Percentiles rank a stretch among this genome's conserved stretches.
Evolutionary conservation across 2,329 filamentous ascomycete species (phyloP).

Genomic region (Penicillium decumbens): DNA sequence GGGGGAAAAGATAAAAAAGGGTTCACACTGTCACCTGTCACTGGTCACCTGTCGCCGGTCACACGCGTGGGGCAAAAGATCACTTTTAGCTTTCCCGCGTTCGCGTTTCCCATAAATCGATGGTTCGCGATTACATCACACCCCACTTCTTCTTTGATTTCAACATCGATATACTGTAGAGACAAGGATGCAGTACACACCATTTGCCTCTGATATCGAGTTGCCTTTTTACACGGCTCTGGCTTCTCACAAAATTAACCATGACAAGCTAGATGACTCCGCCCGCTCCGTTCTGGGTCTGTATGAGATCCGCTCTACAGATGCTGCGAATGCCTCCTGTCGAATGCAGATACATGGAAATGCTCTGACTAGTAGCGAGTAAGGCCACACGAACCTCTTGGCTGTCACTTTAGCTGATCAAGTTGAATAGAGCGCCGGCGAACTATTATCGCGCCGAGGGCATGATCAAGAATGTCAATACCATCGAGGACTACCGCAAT

Average conservation of each 20-base stretch:
- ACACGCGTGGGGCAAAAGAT: background rate
- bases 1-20: background rate
- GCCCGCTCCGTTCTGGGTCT: slow-evolving; percentile 79
- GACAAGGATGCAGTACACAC: slow-evolving; percentile 64
- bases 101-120: background rate
- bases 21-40: background rate
- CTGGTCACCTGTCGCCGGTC: slow-evolving; percentile 1
- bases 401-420: slow-evolving; percentile 5
- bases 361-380: slow-evolving; percentile 79
- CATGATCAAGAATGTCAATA: slow-evolving; percentile 93
- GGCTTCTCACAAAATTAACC: slow-evolving; percentile 89
- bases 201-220: slow-evolving; percentile 91
- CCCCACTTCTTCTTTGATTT: slow-evolving; percentile 5
- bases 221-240: slow-evolving; percentile 90
- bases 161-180: background rate
- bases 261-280: slow-evolving; percentile 94
- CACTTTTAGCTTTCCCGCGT: background rate
- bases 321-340: slow-evolving; percentile 69
- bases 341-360: slow-evolving; percentile 87
- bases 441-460: slow-evolving; percentile 80
- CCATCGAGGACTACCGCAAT: slow-evolving; percentile 85
- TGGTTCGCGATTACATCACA: slow-evolving; percentile 19
- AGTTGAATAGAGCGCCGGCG: slow-evolving; percentile 55
- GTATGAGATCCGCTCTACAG: slow-evolving; percentile 74
- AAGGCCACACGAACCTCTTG: slow-evolving; percentile 38